Evolutionary conservation across 129 eudicot genomes (phyloP).

Genomic region (Solidago caesia): DNA sequence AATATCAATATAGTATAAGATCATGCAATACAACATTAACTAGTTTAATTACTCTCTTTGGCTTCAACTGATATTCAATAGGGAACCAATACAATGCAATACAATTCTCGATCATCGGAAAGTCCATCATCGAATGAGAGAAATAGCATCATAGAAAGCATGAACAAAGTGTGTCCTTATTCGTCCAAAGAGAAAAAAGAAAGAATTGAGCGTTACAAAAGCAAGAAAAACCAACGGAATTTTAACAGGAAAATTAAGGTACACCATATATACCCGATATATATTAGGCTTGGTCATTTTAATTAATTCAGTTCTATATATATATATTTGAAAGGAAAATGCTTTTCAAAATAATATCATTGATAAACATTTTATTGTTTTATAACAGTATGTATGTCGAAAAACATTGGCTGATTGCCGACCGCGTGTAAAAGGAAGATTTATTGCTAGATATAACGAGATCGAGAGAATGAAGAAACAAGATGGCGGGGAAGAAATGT

Average conservation of each 20-base stretch:
- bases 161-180: conserved; percentile 51
- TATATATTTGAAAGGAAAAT: not conserved
- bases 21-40: too few relatives aligned
- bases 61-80: conserved; percentile 16
- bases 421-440: conserved; percentile 70
- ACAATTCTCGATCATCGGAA: conserved; percentile 34
- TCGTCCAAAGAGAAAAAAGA: conserved; percentile 73
- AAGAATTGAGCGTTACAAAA: conserved; percentile 65
- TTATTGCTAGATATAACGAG: conserved; percentile 54
- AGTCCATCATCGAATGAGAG: conserved; percentile 49
- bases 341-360: not conserved
- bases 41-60: not conserved
- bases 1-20: too few relatives aligned
- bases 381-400: conserved; percentile 59
- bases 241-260: conserved; percentile 86
- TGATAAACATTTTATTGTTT: not conserved
- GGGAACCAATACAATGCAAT: conserved; percentile 35
- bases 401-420: conserved; percentile 77
- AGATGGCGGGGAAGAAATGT: conserved; percentile 26
- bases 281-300: too few relatives aligned
- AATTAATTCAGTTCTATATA: not conserved
- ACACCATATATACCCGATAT: not conserved
- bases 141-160: conserved; percentile 53
- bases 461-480: conserved; percentile 29
- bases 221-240: conserved; percentile 68